Evolutionary conservation across 2,329 filamentous ascomycete genomes (phyloP), one percentile per base, ranked within the genome.

Genomic region (Fusarium sarcochroum): DNA sequence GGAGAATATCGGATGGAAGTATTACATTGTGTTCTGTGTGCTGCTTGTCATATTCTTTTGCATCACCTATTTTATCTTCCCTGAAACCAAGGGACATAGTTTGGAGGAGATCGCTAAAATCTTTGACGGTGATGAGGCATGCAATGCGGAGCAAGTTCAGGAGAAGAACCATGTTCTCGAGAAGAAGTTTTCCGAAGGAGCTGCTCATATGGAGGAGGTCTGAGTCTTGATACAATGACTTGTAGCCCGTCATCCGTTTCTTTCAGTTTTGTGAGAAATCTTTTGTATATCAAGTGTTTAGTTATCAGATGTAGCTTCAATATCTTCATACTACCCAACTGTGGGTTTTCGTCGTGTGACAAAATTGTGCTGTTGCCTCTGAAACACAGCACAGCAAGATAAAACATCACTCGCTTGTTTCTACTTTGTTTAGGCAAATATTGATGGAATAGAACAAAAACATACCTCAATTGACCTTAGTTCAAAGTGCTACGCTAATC

Each of bases 21-120:
- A 81, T 40, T 82, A 81, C 57, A 76, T 79, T 53, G 76, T 82
- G 11, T 82, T 79, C 53, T 73, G 76, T 21, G 62, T 65, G 14
- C 38, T 73, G 18, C 40, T 75, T 6, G 62, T 65, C 9, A 37
- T 73, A 11, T 69, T 75, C 48, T 60, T 74, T 9, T 44, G 52
- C 13, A 52, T 74, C 17, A 69, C 67, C 0, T 75, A 64, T 34
- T 69, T 74, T 30, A 69, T 71, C 45, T 79, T 73, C 58, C 70
- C 71, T 3, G 78, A 80, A 67, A 80, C 77, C 60, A 79, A 68
- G 65, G 77, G 55, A 48, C 68, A 71, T 27, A 69, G 58, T 27
- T 49, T 75, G 20, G 73, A 75, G 40, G 73, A 74, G 44, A 71
- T 73, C 35, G 67, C 73, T 4, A 49, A 25, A 8, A 71, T 73